Evolutionary conservation across 495 filamentous ascomycete species (phyloP), one percentile per base, ranked within the genome.

Genomic region (Penicillium flavigenum): DNA sequence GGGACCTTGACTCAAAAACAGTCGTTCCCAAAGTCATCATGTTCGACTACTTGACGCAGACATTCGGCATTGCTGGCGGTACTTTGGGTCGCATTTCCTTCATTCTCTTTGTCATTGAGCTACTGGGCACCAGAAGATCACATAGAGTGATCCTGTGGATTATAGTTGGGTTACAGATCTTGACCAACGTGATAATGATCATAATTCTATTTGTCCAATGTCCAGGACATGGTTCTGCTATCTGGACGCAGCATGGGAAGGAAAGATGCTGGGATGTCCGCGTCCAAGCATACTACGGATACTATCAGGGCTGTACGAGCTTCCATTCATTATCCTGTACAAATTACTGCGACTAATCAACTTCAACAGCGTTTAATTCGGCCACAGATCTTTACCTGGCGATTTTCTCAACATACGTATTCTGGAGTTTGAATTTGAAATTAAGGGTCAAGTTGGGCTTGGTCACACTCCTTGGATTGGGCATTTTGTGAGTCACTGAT

Each of bases 311-410:
- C 47, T 58, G 75, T 80, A 58, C 59, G 76, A 65, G 9, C 4
- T 39, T 39, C n/a, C 36, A 39, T 39, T 39, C 16, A 39, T 39
- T 17, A 16, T 16, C 36, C n/a, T 39, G 7, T 9, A 39, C 6
- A 39, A 2, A 38, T 38, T 0, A 2, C 16, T 17, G 36, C 17
- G 16, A 39, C 36, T 39, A 4, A 22, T 50, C 0, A 34, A 14
- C 14, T 9, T 3, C 31, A 12, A 51, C 45, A 78, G 77, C 68
- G 4, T 76, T 77, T 62, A 79, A 76, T 24, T 69, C 73, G 4
- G 57, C 72, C n/a, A 67, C 72, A 12, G 80, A 83, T 49, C 62
- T 81, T 1, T 79, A 76, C 31, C 73, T 83, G 31, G 79, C 80
- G n/a, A 56, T 73, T 0, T 80, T 79, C 52, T 77, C 80, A 8